Evolutionary conservation across 352 stramenopile genomes (phyloP).

Genomic region (Nothophytophthora sp.): DNA sequence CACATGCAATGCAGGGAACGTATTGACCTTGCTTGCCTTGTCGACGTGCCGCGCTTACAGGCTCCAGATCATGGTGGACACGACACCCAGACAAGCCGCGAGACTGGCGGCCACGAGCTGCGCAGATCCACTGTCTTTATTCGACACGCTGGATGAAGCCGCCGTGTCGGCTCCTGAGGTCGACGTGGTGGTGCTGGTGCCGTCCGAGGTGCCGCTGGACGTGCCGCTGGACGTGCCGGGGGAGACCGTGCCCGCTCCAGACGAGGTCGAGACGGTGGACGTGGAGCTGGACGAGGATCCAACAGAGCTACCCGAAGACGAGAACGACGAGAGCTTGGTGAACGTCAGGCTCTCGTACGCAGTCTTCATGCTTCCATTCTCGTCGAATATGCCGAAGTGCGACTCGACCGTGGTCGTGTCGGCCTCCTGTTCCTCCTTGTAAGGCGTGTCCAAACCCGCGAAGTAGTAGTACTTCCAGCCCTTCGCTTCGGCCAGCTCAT

Average conservation of each 20-base stretch:
- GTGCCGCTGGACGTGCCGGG: slow-evolving; percentile 24
- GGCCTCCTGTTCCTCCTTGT: slow-evolving; percentile 59
- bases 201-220: slow-evolving; percentile 3
- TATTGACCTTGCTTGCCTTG: too few species aligned
- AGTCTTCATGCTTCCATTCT: slow-evolving; percentile 63
- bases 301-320: slow-evolving; percentile 27
- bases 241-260: too few species aligned
- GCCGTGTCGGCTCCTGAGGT: slow-evolving; percentile 17
- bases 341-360: slow-evolving; percentile 61
- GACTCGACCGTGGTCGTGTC: slow-evolving; percentile 64
- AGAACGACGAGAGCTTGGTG: slow-evolving; percentile 27
- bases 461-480: slow-evolving; percentile 91
- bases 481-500: slow-evolving; percentile 53
- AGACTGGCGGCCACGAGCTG: slow-evolving; percentile 33
- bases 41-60: slow-evolving; percentile 35
- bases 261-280: too few species aligned
- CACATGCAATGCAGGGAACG: too few species aligned
- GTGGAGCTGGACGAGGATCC: too few species aligned
- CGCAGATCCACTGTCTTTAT: slow-evolving; percentile 21
- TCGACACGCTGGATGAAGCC: slow-evolving; percentile 18
- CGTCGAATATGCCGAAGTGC: slow-evolving; percentile 80
- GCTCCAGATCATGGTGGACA: slow-evolving; percentile 39
- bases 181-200: slow-evolving; percentile 20
- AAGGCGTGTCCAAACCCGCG: slow-evolving; percentile 79
- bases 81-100: slow-evolving; percentile 31